Evolutionary conservation across 2,329 filamentous ascomycete species (phyloP).

Genomic region (Escovopsis sp.): DNA sequence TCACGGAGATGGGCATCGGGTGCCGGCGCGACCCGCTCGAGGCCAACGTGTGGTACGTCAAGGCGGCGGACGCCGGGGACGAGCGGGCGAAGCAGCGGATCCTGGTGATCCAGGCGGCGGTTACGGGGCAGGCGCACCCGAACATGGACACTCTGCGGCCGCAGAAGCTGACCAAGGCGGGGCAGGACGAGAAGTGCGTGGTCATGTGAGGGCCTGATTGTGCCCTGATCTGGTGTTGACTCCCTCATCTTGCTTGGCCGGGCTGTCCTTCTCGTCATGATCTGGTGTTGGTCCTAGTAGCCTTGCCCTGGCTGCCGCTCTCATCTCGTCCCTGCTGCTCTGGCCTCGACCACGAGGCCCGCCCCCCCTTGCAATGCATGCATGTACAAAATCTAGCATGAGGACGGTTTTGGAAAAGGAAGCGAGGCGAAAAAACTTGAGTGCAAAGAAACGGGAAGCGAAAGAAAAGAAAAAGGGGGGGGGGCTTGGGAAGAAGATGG

Average conservation of each 20-base stretch:
- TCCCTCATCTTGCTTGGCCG: too few species aligned
- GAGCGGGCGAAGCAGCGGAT: constrained; percentile 78
- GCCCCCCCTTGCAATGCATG: too few species aligned
- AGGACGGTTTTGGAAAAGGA: neutral
- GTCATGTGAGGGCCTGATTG: constrained; percentile 31
- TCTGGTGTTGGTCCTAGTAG: too few species aligned
- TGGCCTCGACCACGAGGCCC: too few species aligned
- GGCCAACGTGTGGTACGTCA: constrained; percentile 97
- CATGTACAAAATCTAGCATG: too few species aligned
- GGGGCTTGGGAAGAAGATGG: neutral
- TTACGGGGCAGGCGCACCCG: constrained; percentile 39
- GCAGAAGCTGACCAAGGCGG: constrained; percentile 35
- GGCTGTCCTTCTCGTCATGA: too few species aligned
- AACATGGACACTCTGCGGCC: constrained; percentile 40
- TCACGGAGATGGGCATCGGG: constrained; percentile 96
- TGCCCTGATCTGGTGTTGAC: neutral
- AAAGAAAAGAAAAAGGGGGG: neutral
- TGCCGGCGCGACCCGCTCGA: constrained; percentile 89
- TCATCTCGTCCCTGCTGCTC: neutral
- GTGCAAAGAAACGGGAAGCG: neutral
- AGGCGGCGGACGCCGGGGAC: constrained; percentile 82
- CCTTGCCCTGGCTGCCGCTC: too few species aligned
- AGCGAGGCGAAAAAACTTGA: neutral
- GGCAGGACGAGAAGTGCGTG: constrained; percentile 39
- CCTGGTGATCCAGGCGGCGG: constrained; percentile 72